A percentile compares a stretch with the other conserved stretches of the same genome.
These are phyloP conservation scores for Globisporangium polare DNA, from an alignment of 352 stramenopile species.

Conservation along the genomic window DNA sequence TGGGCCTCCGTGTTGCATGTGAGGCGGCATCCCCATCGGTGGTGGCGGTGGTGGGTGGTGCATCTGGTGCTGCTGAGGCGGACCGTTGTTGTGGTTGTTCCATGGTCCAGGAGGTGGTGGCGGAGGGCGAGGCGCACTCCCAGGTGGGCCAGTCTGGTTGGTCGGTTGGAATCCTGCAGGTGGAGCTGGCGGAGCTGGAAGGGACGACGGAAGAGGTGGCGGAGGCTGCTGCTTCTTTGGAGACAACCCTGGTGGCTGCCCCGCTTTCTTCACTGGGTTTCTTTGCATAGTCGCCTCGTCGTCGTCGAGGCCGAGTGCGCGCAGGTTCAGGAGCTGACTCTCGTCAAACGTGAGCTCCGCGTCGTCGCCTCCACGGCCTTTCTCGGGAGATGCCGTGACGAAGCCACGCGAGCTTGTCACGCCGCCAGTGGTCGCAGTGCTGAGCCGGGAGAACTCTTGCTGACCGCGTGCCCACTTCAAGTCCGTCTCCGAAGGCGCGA, in stretches of 20 bases:
- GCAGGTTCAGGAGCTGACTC: slow-evolving; percentile 59
- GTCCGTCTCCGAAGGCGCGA: slow-evolving; percentile 57
- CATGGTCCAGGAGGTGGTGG: slow-evolving; percentile 28
- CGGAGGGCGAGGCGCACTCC: slow-evolving; percentile 3
- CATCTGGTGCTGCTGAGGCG: slow-evolving; percentile 17
- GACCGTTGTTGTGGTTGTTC: slow-evolving; percentile 21
- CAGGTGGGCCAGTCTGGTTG: slow-evolving; percentile 4
- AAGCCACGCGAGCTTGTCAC: neutral
- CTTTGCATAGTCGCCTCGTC: slow-evolving; percentile 43
- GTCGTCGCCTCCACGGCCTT: slow-evolving; percentile 28
- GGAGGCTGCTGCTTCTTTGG: slow-evolving; percentile 21
- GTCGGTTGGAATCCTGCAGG: slow-evolving; percentile 11
- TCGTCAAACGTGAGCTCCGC: slow-evolving; percentile 52
- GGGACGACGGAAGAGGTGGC: slow-evolving; percentile 20
- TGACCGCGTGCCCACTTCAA: slow-evolving; percentile 79
- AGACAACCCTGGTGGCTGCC: slow-evolving; percentile 16
- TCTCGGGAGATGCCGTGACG: slow-evolving; percentile 1
- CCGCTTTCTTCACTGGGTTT: slow-evolving; percentile 9
- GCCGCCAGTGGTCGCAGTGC: neutral
- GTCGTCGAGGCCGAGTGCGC: slow-evolving; percentile 67
- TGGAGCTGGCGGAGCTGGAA: slow-evolving; percentile 17
- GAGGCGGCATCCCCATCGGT: slow-evolving; percentile 21
- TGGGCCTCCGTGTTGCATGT: slow-evolving; percentile 27
- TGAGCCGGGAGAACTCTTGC: slow-evolving; percentile 60
- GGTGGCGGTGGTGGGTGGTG: slow-evolving; percentile 8